phyloP scores from a whole-genome alignment of 345 rosid species.

The Hypericum perforatum region DNA sequence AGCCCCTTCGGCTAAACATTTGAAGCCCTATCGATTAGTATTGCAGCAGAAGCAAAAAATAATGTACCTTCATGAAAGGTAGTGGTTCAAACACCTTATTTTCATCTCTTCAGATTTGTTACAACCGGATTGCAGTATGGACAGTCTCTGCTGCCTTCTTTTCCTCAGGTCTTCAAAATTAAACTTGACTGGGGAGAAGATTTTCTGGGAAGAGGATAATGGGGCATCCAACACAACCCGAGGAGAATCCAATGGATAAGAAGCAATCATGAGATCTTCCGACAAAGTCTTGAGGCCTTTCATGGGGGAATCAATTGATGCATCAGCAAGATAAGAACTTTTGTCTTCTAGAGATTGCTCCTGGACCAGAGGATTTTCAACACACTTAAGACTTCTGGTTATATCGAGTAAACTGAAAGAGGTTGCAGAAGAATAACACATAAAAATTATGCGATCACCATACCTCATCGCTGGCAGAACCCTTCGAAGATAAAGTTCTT shows the following conservation, averaged over 20 bases:
- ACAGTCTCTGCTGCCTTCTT: constrained; percentile 57
- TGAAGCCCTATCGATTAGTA: constrained; percentile 6
- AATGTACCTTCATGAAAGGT: constrained; percentile 10
- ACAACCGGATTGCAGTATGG: constrained; percentile 32
- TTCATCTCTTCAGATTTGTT: constrained; percentile 28
- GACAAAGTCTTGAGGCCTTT: constrained; percentile 19
- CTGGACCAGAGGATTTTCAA: constrained; percentile 22
- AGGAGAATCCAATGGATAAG: constrained; percentile 31
- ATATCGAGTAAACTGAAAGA: neutral
- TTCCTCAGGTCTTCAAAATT: constrained; percentile 50
- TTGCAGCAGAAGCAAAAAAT: constrained; percentile 5
- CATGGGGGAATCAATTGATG: constrained; percentile 25
- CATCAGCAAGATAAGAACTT: constrained; percentile 20
- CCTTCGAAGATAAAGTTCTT: constrained; percentile 22
- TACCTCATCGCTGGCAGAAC: constrained; percentile 32
- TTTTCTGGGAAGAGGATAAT: constrained; percentile 35
- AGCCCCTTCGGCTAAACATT: constrained; percentile 39
- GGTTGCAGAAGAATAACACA: neutral
- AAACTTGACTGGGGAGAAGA: constrained; percentile 57
- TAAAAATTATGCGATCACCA: neutral
- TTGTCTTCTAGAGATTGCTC: constrained; percentile 24
- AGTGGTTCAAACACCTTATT: constrained; percentile 28
- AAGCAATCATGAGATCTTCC: constrained; percentile 28
- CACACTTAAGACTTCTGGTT: constrained; percentile 15
- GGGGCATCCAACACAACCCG: constrained; percentile 34